These are phyloP conservation scores for Paraphoma chrysanthemicola DNA, from an alignment of 2,329 filamentous ascomycete genomes.

Conservation along the genomic window DNA sequence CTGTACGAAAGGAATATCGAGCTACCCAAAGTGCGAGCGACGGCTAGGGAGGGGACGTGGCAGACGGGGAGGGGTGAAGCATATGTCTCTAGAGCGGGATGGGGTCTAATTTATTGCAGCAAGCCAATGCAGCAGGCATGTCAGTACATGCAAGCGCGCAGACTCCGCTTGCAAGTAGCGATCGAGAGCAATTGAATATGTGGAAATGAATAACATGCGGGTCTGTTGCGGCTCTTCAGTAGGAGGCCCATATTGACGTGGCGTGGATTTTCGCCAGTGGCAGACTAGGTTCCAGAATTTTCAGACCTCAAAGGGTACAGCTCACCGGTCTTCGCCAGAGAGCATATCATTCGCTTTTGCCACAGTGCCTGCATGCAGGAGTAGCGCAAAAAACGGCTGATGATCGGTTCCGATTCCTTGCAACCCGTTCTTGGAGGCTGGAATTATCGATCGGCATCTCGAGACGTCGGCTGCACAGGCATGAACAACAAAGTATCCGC, in stretches of 20 bases:
- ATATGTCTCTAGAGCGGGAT: slow-evolving; percentile 49
- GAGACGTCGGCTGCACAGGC: slow-evolving; percentile 39
- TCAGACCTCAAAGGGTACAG: slow-evolving; percentile 47
- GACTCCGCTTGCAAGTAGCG: slow-evolving; percentile 60
- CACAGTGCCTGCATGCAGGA: slow-evolving; percentile 42
- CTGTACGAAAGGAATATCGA: slow-evolving; percentile 38
- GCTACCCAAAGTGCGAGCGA: slow-evolving; percentile 40
- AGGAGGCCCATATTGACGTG: slow-evolving; percentile 73
- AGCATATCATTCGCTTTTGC: slow-evolving; percentile 42
- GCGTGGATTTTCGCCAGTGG: slow-evolving; percentile 85
- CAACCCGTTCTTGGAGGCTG: slow-evolving; percentile 43
- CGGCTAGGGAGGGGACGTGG: slow-evolving; percentile 46
- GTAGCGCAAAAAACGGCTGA: slow-evolving; percentile 45
- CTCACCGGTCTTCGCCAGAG: slow-evolving; percentile 45
- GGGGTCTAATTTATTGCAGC: slow-evolving; percentile 50
- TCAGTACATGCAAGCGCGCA: slow-evolving; percentile 45
- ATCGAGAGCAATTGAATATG: slow-evolving; percentile 53
- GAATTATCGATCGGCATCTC: slow-evolving; percentile 43
- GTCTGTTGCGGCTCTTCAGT: slow-evolving; percentile 52
- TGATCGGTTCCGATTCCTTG: slow-evolving; percentile 39
- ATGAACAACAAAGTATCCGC: slow-evolving; percentile 42
- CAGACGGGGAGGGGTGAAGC: slow-evolving; percentile 41
- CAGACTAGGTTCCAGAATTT: slow-evolving; percentile 52
- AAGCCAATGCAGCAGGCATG: slow-evolving; percentile 49
- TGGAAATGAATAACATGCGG: slow-evolving; percentile 49